Base-by-base conservation (phyloP, 2,329 filamentous ascomycete species). In the Diaporthe citriasiana region DNA sequence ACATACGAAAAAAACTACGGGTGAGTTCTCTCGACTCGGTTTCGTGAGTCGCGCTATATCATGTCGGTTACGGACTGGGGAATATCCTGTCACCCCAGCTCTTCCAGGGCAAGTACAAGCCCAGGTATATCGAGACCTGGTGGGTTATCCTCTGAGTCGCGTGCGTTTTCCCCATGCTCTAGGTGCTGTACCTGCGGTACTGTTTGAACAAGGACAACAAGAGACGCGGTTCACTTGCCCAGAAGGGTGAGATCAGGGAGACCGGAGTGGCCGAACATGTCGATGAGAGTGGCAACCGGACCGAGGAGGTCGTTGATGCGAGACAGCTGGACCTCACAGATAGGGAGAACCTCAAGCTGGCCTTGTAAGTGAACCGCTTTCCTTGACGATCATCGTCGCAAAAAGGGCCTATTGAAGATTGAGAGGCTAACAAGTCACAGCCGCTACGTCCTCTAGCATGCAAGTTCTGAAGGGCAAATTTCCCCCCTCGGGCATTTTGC, bases 151-250 rank as follows among this genome's bases (percentile, higher is more conserved):
- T 78, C 22, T 82, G 82, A 65, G 77, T 84, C 13, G 83, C 82
- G 25, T 83, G 80, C 63, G 80, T 85, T 19, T 78, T 85, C 8
- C 84, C 83, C 3, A 80, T 81, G 15, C 76, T 83, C 19, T 79
- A 85, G n/a, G 82, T 86, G 1, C 70, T 86, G 4, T 81, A 81
- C 25, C 78, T 86, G 42, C 74, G 84, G 9, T 82, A 80, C 63
- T 84, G 85, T 71, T 75, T 87, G n/a, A 80, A 77, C 19, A 79
- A 79, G 47, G 82, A 85, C 63, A 86, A 87, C 66, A 82, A 78
- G 72, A 82, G 82, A 40, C 80, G 84, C 3, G 83, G 86, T 63
- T 70, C 68, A 7, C 75, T 82, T 4, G 76, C 76, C 25, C 69
- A 77, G 25, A 57, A 38, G 40, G 78, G 73, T 35, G 73, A 74